Evolutionary conservation across 768 basidiomycete species (phyloP).

Genomic region (Tremella fuciformis): DNA sequence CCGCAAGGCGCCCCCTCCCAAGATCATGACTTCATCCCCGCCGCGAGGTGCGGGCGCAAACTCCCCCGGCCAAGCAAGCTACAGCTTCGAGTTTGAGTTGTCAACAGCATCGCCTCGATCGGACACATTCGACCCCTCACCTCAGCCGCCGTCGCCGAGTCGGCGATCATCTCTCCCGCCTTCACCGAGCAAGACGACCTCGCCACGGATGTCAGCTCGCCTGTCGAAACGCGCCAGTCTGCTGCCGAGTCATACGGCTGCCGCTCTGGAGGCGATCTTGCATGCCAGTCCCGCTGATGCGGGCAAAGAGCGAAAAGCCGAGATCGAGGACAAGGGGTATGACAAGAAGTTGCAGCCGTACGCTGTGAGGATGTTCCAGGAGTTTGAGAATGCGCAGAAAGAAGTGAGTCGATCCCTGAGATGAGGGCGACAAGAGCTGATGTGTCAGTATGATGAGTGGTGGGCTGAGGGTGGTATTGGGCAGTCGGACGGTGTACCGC

Average conservation of each 20-base stretch:
- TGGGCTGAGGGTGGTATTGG: slow-evolving; percentile 50
- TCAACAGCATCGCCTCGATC: slow-evolving; percentile 48
- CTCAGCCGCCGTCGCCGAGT: slow-evolving; percentile 15
- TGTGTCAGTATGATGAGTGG: slow-evolving; percentile 49
- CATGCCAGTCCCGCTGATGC: slow-evolving; percentile 3
- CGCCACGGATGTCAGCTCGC: slow-evolving; percentile 49
- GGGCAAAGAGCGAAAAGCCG: slow-evolving; percentile 6
- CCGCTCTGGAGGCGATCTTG: slow-evolving; percentile 30
- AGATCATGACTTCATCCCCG: slow-evolving; percentile 22
- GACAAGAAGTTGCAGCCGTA: slow-evolving; percentile 48
- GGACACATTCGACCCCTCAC: slow-evolving; percentile 47
- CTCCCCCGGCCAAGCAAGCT: slow-evolving; percentile 10
- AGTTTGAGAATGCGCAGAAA: slow-evolving; percentile 51
- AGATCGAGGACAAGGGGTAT: slow-evolving; percentile 35
- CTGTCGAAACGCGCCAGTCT: slow-evolving; percentile 49
- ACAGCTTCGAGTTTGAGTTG: slow-evolving; percentile 50
- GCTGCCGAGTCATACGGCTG: slow-evolving; percentile 44
- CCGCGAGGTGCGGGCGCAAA: neutral
- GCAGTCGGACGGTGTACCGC: slow-evolving; percentile 46
- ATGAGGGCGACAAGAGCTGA: neutral
- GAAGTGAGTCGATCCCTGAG: slow-evolving; percentile 42
- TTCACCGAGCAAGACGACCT: slow-evolving; percentile 35
- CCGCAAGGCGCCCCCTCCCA: slow-evolving; percentile 27
- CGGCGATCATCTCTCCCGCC: slow-evolving; percentile 24
- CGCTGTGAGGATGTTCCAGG: slow-evolving; percentile 50